phyloP scores from a whole-genome alignment of 768 basidiomycete genomes.

The Cystobasidium tubakii region DNA sequence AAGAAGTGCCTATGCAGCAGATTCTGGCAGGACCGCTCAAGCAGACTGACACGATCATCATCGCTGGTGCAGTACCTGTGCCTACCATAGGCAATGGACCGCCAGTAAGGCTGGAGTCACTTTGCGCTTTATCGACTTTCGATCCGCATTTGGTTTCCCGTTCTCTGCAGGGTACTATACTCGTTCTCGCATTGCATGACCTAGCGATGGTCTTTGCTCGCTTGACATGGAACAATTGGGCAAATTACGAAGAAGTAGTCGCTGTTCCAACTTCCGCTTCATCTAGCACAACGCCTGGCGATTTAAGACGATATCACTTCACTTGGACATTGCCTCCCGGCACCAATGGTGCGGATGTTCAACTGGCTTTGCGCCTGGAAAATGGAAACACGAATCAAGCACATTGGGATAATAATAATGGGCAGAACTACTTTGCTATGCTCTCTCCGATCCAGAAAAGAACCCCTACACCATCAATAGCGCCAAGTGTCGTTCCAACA shows the following conservation, averaged over 20 bases:
- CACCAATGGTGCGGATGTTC: conserved; percentile 14
- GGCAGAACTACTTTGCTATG: conserved; percentile 13
- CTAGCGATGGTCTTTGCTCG: conserved; percentile 5
- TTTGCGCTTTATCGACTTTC: not conserved
- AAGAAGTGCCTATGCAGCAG: not conserved
- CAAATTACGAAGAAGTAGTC: conserved; percentile 26
- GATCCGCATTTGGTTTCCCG: conserved; percentile 22
- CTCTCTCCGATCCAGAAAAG: not conserved
- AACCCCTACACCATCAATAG: not conserved
- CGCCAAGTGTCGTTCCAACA: not conserved
- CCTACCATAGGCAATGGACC: not conserved
- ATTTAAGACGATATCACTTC: conserved; percentile 14
- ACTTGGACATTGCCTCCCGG: conserved; percentile 20
- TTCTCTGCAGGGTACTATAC: conserved; percentile 13
- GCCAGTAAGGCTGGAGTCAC: conserved; percentile 22
- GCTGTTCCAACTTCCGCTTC: not conserved
- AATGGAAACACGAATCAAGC: conserved; percentile 18
- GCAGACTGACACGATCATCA: conserved; percentile 5
- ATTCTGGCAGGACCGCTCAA: not conserved
- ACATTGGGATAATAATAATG: conserved; percentile 33
- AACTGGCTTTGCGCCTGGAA: conserved; percentile 20
- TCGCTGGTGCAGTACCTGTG: not conserved
- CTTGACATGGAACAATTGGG: conserved; percentile 29
- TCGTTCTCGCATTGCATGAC: not conserved
- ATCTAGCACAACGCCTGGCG: not conserved